Evolutionary conservation across 1,284 basidiomycete genomes (phyloP), one percentile per base, ranked within the genome.

Genomic region (Ustilago loliicola): DNA sequence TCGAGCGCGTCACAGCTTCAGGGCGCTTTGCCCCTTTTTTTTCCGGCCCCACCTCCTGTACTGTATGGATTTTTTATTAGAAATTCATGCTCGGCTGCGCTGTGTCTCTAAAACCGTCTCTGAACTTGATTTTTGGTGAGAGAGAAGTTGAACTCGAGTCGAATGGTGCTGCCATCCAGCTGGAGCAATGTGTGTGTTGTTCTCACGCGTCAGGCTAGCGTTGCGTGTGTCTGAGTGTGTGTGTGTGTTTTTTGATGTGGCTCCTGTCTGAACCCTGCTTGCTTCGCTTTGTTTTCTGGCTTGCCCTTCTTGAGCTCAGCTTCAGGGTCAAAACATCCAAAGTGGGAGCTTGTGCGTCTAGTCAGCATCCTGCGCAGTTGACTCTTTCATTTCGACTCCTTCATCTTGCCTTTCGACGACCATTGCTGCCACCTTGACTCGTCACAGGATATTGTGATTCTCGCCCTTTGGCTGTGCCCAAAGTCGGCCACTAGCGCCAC

Each of bases 121-220:
- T n/a, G n/a, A n/a, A n/a, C n/a, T n/a, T n/a, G 42, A 10, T 17
- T 21, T 15, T n/a, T 19, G n/a, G 57, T 27, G 57, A 50, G 23
- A 25, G 59, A 61, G 25, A 61, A 61, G 59, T 53, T 61, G 59
- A 45, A 47, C 17, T 40, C n/a, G n/a, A n/a, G n/a, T n/a, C n/a
- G n/a, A n/a, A n/a, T n/a, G n/a, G n/a, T n/a, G n/a, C n/a, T n/a
- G n/a, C n/a, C n/a, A n/a, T n/a, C n/a, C n/a, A n/a, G n/a, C n/a
- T n/a, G n/a, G n/a, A n/a, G n/a, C n/a, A n/a, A n/a, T n/a, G n/a
- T 36, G 32, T 30, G 54, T 42, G 38, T 42, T 56, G 54, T 23
- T 56, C 38, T 54, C 32, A 30, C 52, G 52, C 52, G 32, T 54
- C 38, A 56, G 32, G 51, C 19, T 53, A 34, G 32, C 7, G 32